Evolutionary conservation across 768 basidiomycete genomes (phyloP).

Genomic region (Mrakia frigida): DNA sequence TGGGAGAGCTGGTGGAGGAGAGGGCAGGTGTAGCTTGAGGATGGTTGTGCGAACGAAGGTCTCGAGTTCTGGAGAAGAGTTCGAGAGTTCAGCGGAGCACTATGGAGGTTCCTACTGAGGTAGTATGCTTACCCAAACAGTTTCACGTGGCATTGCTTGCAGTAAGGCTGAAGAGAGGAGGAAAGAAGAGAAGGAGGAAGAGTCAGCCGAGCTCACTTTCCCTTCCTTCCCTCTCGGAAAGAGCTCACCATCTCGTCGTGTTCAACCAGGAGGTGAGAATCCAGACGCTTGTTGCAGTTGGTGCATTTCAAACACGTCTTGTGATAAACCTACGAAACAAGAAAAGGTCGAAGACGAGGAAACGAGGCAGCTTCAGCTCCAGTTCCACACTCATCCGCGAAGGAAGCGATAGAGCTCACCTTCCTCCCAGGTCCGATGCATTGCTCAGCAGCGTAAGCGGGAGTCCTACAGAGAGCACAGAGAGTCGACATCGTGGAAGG

Average conservation of each 20-base stretch:
- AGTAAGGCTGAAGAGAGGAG: background rate
- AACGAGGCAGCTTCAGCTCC: background rate
- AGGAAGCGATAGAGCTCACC: background rate
- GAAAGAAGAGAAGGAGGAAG: background rate
- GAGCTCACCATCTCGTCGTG: slow-evolving; percentile 38
- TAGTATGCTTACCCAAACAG: background rate
- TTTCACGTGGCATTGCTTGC: slow-evolving; percentile 4
- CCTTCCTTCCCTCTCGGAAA: background rate
- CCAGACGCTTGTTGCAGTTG: slow-evolving; percentile 41
- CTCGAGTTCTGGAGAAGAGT: slow-evolving; percentile 36
- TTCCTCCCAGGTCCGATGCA: slow-evolving; percentile 2
- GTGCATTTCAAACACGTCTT: slow-evolving; percentile 41
- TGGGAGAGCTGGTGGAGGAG: background rate
- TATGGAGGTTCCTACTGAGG: background rate
- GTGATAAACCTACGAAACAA: slow-evolving; percentile 36
- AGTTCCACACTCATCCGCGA: slow-evolving; percentile 9
- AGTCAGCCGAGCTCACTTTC: background rate
- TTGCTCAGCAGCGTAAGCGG: slow-evolving; percentile 10
- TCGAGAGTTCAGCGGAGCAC: background rate
- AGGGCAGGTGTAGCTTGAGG: background rate
- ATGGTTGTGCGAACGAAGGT: slow-evolving; percentile 27
- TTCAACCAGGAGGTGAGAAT: slow-evolving; percentile 40
- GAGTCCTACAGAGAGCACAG: background rate
- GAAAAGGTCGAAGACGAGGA: too few species aligned
- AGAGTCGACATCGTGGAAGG: background rate